Percentiles rank a stretch among this genome's conserved stretches.
These are phyloP conservation scores for Penicillium sp. DNA, from an alignment of 2,329 filamentous ascomycete species.

Conservation along the genomic window DNA sequence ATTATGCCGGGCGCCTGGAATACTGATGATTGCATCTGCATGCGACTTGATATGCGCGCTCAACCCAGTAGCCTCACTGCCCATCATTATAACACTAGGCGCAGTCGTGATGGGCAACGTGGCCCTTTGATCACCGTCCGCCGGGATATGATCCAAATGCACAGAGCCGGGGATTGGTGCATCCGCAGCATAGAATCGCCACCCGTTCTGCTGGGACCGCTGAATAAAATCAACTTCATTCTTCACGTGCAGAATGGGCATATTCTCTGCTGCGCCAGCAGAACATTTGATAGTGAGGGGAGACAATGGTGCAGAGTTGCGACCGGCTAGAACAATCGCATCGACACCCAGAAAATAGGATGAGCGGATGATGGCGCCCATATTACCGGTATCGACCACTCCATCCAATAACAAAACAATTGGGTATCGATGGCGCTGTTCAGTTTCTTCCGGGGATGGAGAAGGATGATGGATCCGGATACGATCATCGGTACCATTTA, in stretches of 20 bases:
- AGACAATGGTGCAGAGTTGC: conserved; percentile 70
- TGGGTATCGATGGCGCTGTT: conserved; percentile 33
- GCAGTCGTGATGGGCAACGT: conserved; percentile 50
- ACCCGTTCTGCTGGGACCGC: conserved; percentile 67
- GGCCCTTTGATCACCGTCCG: conserved; percentile 33
- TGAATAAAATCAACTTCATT: conserved; percentile 69
- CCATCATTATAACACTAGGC: conserved; percentile 77
- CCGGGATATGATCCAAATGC: conserved; percentile 19
- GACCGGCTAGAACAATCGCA: conserved; percentile 72
- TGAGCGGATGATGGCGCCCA: conserved; percentile 84
- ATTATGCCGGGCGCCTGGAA: conserved; percentile 54
- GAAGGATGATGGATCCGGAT: conserved; percentile 42
- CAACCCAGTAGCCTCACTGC: conserved; percentile 76
- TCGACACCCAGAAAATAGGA: conserved; percentile 89
- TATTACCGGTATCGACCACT: conserved; percentile 78
- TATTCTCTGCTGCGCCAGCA: conserved; percentile 78
- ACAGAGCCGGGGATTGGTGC: conserved; percentile 36
- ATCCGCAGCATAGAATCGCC: conserved; percentile 78
- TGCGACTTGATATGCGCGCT: conserved; percentile 61
- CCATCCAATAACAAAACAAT: conserved; percentile 46
- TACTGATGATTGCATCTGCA: conserved; percentile 63
- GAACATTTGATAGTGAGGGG: conserved; percentile 82
- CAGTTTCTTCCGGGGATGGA: conserved; percentile 3
- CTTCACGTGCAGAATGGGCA: conserved; percentile 69
- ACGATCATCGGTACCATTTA: conserved; percentile 65